Base-by-base conservation (phyloP, 148 eudicot genomes). In the Rhododendron kiyosumense region DNA sequence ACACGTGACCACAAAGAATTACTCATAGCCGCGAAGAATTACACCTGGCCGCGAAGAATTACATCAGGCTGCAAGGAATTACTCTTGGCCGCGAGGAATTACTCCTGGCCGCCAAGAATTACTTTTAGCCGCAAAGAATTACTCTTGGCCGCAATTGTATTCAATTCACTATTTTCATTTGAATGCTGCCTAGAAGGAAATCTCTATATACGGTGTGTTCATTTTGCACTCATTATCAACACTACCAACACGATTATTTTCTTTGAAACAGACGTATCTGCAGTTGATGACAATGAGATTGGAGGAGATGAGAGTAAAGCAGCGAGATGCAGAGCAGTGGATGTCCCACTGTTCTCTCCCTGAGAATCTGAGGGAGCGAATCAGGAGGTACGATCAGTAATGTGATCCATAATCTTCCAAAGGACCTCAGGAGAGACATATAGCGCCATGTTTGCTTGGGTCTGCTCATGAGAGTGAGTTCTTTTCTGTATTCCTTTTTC, bases 301-400 rank as follows among this genome's bases (percentile, higher is more conserved):
- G 76, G 99, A 97, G 90, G 98, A 97, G 91, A 94, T 93, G 98
- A 92, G 96, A 85, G 95, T 95, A 75, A 95, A 93, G 88, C 92
- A 94, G 84, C 91, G 94, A 86, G 99, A 97, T 88, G 91, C 98
- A 43, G 98, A 97, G 90, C 96, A 95, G 87, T 95, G 98, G 98
- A 95, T 97, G 99, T 90, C 98, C 26, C 98, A 97, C 57, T 93
- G 98, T 57, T 89, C 93, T 73, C 99, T 95, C 65, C 98, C 99
- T 15, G 95, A 95, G 79, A 86, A 79, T 86, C 81, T 97, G 80
- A 91, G 93, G 91, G 98, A 93, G 87, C 92, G 99, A 86, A 94
- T 97, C 34, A 94, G 96, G 91, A 93, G 96, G 74, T 93, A 94
- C 78, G 94, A 95, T 59, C 99, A 97, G 57, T 97, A 90, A 88